Percentiles rank a stretch among this genome's conserved stretches.
Conservation (phyloP, 345 rosid genomes). For the Euphorbia lathyris region DNA sequence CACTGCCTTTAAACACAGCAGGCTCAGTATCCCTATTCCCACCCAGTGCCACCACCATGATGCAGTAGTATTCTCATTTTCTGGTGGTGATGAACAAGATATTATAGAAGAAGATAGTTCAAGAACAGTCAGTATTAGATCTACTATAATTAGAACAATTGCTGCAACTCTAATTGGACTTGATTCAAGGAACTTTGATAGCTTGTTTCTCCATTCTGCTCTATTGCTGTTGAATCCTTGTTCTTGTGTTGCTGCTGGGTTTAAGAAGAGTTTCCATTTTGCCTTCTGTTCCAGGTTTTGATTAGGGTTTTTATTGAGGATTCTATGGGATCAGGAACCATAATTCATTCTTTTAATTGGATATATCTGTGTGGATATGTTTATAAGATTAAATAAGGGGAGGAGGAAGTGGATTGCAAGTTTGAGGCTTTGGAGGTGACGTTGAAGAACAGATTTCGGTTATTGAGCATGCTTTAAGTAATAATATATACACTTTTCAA, state of each 20-base stretch:
- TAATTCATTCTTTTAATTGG: too few species aligned
- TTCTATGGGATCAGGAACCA: conserved; percentile 27
- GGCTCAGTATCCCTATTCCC: conserved; percentile 47
- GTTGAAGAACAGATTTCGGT: conserved; percentile 9
- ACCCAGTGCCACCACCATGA: conserved; percentile 60
- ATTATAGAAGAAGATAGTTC: conserved; percentile 57
- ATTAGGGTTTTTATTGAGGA: conserved; percentile 42
- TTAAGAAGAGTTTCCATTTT: conserved; percentile 43
- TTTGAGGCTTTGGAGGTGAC: conserved; percentile 7
- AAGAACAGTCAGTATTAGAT: conserved; percentile 47
- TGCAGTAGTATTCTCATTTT: conserved; percentile 4
- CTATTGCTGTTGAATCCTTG: background rate
- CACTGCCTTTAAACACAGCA: conserved; percentile 45
- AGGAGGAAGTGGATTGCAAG: background rate
- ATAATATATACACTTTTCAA: background rate
- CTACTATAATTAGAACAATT: conserved; percentile 48
- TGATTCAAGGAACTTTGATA: conserved; percentile 45
- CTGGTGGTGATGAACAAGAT: conserved; percentile 30
- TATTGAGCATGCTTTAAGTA: conserved; percentile 6
- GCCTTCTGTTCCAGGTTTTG: conserved; percentile 45
- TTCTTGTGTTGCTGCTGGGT: conserved; percentile 9
- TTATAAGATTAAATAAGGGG: too few species aligned
- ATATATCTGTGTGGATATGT: too few species aligned
- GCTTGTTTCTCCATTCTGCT: conserved; percentile 44
- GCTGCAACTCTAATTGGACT: conserved; percentile 32